Base-by-base conservation (phyloP, 192 early-diverging fungal species). In the Entophlyctis luteolus region DNA sequence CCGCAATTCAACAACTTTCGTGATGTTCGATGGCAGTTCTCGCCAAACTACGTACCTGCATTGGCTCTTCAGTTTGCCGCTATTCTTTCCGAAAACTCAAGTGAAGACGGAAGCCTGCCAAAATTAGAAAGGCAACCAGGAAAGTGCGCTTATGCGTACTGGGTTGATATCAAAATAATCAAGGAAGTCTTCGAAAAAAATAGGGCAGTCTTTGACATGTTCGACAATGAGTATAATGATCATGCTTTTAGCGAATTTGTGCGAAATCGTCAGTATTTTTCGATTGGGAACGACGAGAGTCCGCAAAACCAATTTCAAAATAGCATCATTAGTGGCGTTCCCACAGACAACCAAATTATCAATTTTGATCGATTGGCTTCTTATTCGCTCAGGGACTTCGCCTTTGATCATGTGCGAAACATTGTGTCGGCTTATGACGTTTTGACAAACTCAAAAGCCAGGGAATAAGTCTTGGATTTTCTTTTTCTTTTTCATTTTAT, bases 1-100 rank as follows among this genome's bases (percentile, higher is more conserved):
- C 23, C 55, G 8, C 55, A 34, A 16, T 57, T 57, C 55, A 57
- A 57, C 55, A 57, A 57, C 34, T 18, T n/a, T 16, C 55, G 55
- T 31, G 55, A 57, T 31, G 23, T 57, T 16, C 55, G 55, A 12
- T 57, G 55, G 55, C 14, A 18, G 8, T 35, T 35, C 0, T 57
- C 34, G 14, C 1, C 25, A 25, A 57, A 57, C 2, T 57, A 57
- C 55, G 55, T 57, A 16, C 55, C 55, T n/a, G 31, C 55, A 1
- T 12, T 28, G n/a, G 34, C 55, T 6, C n/a, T 31, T 10, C 55
- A 57, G 23, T 57, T 57, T 35, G 55, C 34, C 0, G 36, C 55
- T 14, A 35, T 35, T 18, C 55, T 57, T 18, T n/a, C n/a, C n/a
- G n/a, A n/a, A n/a, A 28, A 34, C 2, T 12, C n/a, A 1, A 35